These are phyloP conservation scores for Colletotrichum tanaceti DNA, from an alignment of 2,329 filamentous ascomycete genomes.

Conservation along the genomic window DNA sequence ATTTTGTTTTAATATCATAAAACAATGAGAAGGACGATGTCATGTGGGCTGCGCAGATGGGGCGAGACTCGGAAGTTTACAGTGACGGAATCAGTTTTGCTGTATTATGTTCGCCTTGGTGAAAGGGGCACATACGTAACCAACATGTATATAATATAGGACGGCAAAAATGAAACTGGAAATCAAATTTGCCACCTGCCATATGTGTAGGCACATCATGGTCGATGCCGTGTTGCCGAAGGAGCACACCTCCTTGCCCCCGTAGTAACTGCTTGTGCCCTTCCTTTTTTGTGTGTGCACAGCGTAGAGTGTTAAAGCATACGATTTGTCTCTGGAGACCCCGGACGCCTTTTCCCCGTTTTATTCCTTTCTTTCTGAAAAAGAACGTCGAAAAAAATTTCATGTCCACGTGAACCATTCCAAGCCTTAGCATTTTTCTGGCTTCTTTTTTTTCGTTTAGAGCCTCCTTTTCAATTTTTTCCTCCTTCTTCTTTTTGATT, in stretches of 20 bases:
- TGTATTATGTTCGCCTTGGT: not conserved
- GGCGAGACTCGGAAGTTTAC: too few relatives aligned
- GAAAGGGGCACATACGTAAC: not conserved
- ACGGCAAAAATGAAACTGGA: not conserved
- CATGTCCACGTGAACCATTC: conserved; percentile 3
- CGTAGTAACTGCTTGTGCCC: not conserved
- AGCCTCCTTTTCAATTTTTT: not conserved
- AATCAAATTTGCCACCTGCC: not conserved
- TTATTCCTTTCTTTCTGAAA: not conserved
- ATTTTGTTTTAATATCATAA: too few relatives aligned
- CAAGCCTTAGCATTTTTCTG: not conserved
- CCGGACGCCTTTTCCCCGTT: conserved; percentile 5
- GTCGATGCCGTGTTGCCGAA: not conserved
- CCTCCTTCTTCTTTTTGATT: not conserved
- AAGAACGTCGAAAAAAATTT: not conserved
- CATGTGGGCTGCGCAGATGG: not conserved
- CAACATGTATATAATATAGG: not conserved
- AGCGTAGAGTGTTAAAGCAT: not conserved
- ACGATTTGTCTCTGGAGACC: conserved; percentile 1
- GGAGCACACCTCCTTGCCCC: not conserved
- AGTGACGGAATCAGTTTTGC: too few relatives aligned
- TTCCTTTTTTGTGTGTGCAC: not conserved
- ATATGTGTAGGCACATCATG: not conserved
- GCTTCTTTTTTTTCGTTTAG: not conserved
- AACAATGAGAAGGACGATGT: not conserved